These are phyloP conservation scores for Termitomyces sp. DNA, from an alignment of 768 basidiomycete species.

Conservation along the genomic window DNA sequence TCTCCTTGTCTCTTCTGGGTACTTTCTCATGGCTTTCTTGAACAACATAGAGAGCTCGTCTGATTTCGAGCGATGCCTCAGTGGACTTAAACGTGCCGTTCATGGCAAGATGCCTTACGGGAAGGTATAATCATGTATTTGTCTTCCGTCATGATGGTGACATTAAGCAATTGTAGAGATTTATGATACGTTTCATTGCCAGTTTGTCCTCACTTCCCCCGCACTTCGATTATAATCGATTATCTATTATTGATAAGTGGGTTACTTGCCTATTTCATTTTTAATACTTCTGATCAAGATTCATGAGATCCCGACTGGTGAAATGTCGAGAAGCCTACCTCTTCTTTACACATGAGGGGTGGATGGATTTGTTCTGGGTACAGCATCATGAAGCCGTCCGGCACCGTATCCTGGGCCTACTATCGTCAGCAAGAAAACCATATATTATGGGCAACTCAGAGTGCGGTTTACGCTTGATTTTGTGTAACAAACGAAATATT, in stretches of 20 bases:
- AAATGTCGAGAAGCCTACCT: slow-evolving; percentile 9
- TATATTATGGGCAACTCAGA: slow-evolving; percentile 6
- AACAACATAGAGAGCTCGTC: neutral
- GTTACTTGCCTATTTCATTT: neutral
- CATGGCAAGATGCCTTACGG: slow-evolving; percentile 11
- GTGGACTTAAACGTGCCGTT: neutral
- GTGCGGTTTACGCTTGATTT: neutral
- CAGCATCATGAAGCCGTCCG: slow-evolving; percentile 6
- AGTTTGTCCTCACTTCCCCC: slow-evolving; percentile 1
- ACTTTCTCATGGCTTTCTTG: slow-evolving; percentile 1
- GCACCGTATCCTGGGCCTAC: neutral
- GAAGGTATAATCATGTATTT: slow-evolving; percentile 1
- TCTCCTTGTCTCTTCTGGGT: neutral
- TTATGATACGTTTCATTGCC: slow-evolving; percentile 2
- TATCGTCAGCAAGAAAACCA: neutral
- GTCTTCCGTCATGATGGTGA: neutral
- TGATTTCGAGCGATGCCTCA: slow-evolving; percentile 1
- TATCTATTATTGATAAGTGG: slow-evolving; percentile 1
- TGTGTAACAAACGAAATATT: neutral
- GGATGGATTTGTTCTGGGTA: slow-evolving; percentile 8
- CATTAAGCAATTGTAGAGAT: neutral
- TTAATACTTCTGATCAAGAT: neutral
- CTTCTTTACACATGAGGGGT: neutral
- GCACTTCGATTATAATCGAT: neutral
- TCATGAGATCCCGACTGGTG: neutral